Conservation (phyloP, 2,329 filamentous ascomycete genomes). For the Ceratocystis papillata region DNA sequence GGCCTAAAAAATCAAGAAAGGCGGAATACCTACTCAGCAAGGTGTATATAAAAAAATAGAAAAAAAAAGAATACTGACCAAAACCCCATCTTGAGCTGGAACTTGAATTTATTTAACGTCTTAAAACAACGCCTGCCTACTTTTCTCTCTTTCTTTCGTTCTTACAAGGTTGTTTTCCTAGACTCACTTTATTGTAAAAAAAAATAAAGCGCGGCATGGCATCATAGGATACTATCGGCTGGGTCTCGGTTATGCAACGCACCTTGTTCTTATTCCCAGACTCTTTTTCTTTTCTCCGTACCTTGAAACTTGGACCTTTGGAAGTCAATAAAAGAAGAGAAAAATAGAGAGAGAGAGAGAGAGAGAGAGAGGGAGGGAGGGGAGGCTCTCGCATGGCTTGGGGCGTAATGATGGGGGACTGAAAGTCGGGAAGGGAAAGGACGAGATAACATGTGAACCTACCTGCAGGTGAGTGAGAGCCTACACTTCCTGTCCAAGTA, state of each 20-base stretch:
- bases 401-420: background rate
- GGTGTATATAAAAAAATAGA: too few species aligned
- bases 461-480: background rate
- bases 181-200: background rate
- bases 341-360: background rate
- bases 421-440: background rate
- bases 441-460: background rate
- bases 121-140: background rate
- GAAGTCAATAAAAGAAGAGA: conserved; percentile 1
- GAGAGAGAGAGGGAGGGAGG: background rate
- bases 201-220: background rate
- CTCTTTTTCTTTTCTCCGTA: background rate
- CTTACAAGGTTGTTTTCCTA: background rate
- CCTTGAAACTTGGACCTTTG: conserved; percentile 3
- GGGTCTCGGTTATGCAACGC: background rate
- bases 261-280: background rate
- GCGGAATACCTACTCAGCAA: too few species aligned
- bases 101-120: too few species aligned
- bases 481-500: background rate
- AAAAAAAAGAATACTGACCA: too few species aligned
- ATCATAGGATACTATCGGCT: background rate
- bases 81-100: too few species aligned
- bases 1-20: too few species aligned
- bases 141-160: background rate
- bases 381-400: too few species aligned